phyloP scores from a whole-genome alignment of 306 rosid species.

The Alnus rubra region DNA sequence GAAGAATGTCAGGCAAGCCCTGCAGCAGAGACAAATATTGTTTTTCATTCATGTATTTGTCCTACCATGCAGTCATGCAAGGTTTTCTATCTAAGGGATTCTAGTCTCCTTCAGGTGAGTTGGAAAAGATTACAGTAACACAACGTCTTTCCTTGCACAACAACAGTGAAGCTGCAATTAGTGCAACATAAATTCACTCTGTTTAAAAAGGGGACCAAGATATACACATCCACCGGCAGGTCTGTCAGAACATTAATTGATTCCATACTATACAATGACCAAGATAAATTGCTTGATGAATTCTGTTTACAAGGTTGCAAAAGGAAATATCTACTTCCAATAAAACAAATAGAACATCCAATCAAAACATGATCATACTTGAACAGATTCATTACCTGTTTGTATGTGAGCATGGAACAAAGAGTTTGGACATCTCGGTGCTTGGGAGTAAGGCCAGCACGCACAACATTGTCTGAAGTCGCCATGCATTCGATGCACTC shows the following conservation, averaged over 20 bases:
- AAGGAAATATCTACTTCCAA: background rate
- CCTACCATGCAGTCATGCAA: background rate
- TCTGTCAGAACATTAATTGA: background rate
- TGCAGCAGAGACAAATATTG: constrained; percentile 24
- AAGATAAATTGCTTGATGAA: background rate
- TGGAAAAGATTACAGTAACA: background rate
- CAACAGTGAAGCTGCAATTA: background rate
- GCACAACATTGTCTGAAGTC: constrained; percentile 93
- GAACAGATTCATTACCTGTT: constrained; percentile 53
- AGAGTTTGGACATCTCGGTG: constrained; percentile 79
- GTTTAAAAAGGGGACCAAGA: background rate
- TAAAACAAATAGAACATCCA: background rate
- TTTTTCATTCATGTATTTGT: background rate
- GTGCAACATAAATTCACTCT: background rate
- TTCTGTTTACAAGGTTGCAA: background rate
- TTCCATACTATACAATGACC: background rate
- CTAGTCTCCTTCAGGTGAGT: background rate
- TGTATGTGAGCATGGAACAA: constrained; percentile 95
- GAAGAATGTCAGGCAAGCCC: constrained; percentile 83
- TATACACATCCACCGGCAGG: background rate
- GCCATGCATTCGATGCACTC: constrained; percentile 97
- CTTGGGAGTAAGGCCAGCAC: constrained; percentile 97
- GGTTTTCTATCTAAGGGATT: background rate
- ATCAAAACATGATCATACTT: constrained; percentile 7
- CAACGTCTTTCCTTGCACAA: background rate